Base-by-base conservation (phyloP, 2,329 filamentous ascomycete genomes). In the Fusarium protoensiforme region DNA sequence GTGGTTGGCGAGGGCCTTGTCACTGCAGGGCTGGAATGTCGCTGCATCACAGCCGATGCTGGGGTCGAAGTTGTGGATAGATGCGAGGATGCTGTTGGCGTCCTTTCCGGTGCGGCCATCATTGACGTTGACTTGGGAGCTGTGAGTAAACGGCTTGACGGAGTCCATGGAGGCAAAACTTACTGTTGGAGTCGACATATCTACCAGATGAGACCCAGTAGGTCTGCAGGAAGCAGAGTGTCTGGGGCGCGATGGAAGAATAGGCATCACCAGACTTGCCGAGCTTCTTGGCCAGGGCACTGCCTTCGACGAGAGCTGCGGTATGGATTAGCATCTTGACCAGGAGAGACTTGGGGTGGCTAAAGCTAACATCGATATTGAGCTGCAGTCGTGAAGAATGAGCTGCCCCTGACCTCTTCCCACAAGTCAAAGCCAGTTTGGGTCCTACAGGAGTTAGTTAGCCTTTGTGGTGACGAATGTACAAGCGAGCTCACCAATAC, bases 11-110 rank as follows among this genome's bases (percentile, higher is more conserved):
- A 96, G 86, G 3, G 92, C 90, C 64, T 84, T 85, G 69, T 90
- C 85, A 31, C 91, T 93, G 84, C 93, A 95, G 11, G 94, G 93
- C 82, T 95, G 93, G 85, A 95, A 95, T 5, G 93, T 94, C 5
- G 85, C 84, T 56, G 90, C 88, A 76, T 94, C 91, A 75, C 93
- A 95, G 33, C 85, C 86, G 1, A 89, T 88, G 8, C 84, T 82
- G 1, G 92, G 89, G 76, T 96, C 93, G 69, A 94, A 95, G 24
- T 87, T 89, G 79, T 91, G 89, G 72, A 93, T 93, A 5, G 90
- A 89, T 4, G 84, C 87, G 2, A 94, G 84, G 38, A 96, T 83
- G 2, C 90, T 91, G 82, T 94, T 95, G 61, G 89, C 89, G 76
- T 96, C 94, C 69, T 92, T 92, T 33, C 91, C 93, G 33, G 87